Evolutionary conservation across 805 yeast species (phyloP).

Genomic region (Diddensiella santjacobensis): DNA sequence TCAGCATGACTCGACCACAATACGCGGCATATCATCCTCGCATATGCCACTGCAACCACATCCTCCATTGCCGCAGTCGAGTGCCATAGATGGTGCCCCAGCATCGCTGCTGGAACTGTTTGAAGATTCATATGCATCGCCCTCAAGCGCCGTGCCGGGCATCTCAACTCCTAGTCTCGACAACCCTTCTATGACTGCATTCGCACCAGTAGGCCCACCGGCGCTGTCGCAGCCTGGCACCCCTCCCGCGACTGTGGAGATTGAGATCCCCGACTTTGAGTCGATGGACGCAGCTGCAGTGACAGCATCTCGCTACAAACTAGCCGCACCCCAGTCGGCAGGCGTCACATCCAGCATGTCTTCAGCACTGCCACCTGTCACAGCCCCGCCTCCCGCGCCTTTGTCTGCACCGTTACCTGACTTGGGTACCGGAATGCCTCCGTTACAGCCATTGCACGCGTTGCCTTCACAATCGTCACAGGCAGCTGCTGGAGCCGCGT

Average conservation of each 20-base stretch:
- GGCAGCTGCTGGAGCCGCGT: constrained; percentile 2
- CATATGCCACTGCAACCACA: neutral
- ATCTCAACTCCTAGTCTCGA: constrained; percentile 1
- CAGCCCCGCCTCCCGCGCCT: neutral
- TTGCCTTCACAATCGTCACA: constrained; percentile 24
- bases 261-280: constrained; percentile 30
- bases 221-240: constrained; percentile 9
- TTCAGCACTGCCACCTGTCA: neutral
- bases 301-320: constrained; percentile 1
- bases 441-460: constrained; percentile 27
- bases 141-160: neutral
- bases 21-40: neutral
- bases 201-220: constrained; percentile 3
- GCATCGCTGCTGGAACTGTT: constrained; percentile 67
- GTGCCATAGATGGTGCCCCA: constrained; percentile 53
- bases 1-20: neutral
- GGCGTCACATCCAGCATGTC: neutral
- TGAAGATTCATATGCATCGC: constrained; percentile 41
- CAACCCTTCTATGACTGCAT: constrained; percentile 4
- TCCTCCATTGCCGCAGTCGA: neutral
- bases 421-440: neutral
- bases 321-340: constrained; percentile 1
- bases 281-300: neutral
- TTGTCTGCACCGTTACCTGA: neutral
- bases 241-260: constrained; percentile 25